phyloP scores from a whole-genome alignment of 1,284 basidiomycete species.

The Puccinia brachypodii region DNA sequence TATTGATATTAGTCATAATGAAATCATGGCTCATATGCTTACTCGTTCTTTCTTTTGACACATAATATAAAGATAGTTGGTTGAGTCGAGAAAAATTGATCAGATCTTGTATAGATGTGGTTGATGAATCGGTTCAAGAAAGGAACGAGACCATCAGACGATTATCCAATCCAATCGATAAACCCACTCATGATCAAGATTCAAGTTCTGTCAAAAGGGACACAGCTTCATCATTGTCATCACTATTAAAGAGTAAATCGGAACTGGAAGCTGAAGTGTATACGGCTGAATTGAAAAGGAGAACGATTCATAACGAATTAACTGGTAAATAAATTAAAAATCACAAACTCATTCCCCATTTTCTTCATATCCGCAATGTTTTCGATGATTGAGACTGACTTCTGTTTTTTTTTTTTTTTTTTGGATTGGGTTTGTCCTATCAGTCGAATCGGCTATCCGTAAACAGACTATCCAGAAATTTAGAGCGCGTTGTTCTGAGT shows the following conservation, averaged over 20 bases:
- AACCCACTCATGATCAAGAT: too few species aligned
- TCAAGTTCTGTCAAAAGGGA: too few species aligned
- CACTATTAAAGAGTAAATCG: background rate
- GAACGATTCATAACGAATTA: constrained; percentile 27
- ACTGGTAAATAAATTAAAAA: background rate
- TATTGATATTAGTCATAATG: too few species aligned
- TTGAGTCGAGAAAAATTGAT: constrained; percentile 19
- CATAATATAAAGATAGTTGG: constrained; percentile 25
- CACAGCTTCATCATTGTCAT: too few species aligned
- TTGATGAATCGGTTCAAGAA: constrained; percentile 16
- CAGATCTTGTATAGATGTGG: background rate
- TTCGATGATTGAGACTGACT: too few species aligned
- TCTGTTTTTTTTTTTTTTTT: background rate
- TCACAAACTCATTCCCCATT: background rate
- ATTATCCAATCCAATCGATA: background rate
- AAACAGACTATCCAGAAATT: constrained; percentile 41
- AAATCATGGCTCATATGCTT: too few species aligned
- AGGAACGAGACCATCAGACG: background rate
- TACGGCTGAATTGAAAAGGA: background rate
- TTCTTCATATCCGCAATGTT: background rate
- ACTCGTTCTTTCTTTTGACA: too few species aligned
- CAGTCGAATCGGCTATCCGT: constrained; percentile 31
- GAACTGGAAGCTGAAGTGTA: constrained; percentile 8
- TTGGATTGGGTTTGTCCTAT: background rate
- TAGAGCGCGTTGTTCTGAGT: background rate